Base-by-base conservation (phyloP, 139 green algal species). In the Chlorella sp. region DNA sequence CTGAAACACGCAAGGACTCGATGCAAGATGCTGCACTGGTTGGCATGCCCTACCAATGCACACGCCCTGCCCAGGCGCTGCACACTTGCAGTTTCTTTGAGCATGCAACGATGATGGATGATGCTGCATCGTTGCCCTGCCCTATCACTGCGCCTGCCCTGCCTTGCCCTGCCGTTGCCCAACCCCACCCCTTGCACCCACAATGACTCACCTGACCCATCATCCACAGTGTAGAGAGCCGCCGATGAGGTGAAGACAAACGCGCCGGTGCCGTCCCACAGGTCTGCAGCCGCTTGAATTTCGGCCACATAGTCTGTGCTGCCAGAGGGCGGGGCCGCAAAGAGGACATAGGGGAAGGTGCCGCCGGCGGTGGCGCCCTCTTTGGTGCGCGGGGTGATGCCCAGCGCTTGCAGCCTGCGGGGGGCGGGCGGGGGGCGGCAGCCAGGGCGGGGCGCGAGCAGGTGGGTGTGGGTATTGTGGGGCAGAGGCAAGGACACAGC, bases 211-310 rank as follows among this genome's bases (percentile, higher is more conserved):
- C 42, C 83, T 12, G 85, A 89, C 39, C 96, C 97, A 64, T 97
- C 94, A 39, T 97, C 93, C 57, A 93, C 94, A 0, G 91, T 85
- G 80, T 97, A 99, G 48, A 99, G 93, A 0, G 88, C 94, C 61
- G 96, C 97, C 85, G 92, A 97, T 86, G 92, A 97, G 19, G 98
- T 99, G 95, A 99, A 99, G 1, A 99, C 90, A 68, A 99, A 96
- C 16, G 83, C 91, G 73, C 97, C 97, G 4, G 57, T 95, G 77
- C 95, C 95, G 85, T 98, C 96, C 98, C 98, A 99, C 34, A 93
- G 91, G 39, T 90, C 39, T 34, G 96, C 80, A 9, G 98, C 97
- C 4, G 92, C 88, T 30, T 79, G 71, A 7, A 97, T 92, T 91
- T 98, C 97, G 18, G 75, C 96, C 5, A 91, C 73, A 42, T 99